Evolutionary conservation across 768 basidiomycete species (phyloP).

Genomic region (Kwoniella dendrophila): DNA sequence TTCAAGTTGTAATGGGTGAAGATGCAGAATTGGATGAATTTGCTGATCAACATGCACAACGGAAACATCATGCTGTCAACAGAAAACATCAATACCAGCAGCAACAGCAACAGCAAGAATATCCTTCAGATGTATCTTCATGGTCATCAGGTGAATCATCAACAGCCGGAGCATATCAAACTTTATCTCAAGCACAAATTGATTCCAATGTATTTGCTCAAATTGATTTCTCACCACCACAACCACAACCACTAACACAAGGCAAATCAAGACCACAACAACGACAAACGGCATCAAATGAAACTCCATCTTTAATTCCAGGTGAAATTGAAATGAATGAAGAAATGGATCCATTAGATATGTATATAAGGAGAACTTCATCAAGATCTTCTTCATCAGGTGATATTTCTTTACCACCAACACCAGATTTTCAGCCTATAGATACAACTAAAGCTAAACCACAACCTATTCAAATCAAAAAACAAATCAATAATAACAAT

Average conservation of each 20-base stretch:
- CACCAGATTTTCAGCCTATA: conserved; percentile 39
- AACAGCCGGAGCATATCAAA: not conserved
- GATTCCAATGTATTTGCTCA: conserved; percentile 24
- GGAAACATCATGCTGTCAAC: not conserved
- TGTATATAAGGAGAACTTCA: conserved; percentile 15
- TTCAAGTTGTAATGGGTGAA: not conserved
- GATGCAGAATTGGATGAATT: conserved; percentile 20
- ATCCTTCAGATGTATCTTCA: not conserved
- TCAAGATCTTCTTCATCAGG: conserved; percentile 45
- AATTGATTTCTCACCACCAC: conserved; percentile 25
- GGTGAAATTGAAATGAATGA: no score
- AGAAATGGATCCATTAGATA: conserved; percentile 8
- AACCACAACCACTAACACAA: not conserved
- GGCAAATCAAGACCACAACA: no score
- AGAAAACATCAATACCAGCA: not conserved
- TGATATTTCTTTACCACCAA: conserved; percentile 41
- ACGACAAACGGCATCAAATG: no score
- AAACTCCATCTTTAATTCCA: conserved; percentile 26
- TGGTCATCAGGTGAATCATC: conserved; percentile 24
- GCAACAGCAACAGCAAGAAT: not conserved
- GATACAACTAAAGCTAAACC: conserved; percentile 7
- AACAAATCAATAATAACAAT: not conserved
- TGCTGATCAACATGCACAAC: conserved; percentile 13
- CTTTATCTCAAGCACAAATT: conserved; percentile 19
- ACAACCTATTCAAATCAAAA: not conserved